These are phyloP conservation scores for Ceratobasidium sp. DNA, from an alignment of 1,284 basidiomycete genomes.

Conservation along the genomic window DNA sequence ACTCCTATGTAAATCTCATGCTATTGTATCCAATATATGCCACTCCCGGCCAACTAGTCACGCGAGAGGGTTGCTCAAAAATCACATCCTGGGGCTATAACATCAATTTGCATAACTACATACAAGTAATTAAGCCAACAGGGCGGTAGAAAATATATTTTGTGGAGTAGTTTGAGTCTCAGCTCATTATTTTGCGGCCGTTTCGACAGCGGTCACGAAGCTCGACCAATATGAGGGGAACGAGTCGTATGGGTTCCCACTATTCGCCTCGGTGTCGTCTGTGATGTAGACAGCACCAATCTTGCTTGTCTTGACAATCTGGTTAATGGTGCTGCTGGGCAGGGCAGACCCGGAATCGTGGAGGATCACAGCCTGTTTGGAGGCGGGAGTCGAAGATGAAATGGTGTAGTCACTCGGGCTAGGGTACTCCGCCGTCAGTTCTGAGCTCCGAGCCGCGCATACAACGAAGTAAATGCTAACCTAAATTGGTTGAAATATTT, in stretches of 20 bases:
- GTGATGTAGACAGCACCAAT: constrained; percentile 62
- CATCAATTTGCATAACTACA: neutral
- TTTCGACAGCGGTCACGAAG: constrained; percentile 29
- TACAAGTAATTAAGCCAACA: neutral
- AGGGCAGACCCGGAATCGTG: constrained; percentile 54
- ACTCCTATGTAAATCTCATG: no score
- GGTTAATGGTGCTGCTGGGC: constrained; percentile 58
- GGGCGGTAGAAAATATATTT: neutral
- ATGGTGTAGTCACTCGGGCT: constrained; percentile 48
- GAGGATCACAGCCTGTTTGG: constrained; percentile 54
- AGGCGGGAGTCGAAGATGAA: constrained; percentile 50
- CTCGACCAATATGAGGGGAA: constrained; percentile 37
- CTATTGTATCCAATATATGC: no score
- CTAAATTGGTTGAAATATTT: constrained; percentile 52
- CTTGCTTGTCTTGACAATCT: constrained; percentile 55
- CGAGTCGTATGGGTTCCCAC: constrained; percentile 28
- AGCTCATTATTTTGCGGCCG: constrained; percentile 20
- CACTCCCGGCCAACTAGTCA: constrained; percentile 27
- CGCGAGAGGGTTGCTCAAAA: no score
- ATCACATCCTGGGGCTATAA: no score
- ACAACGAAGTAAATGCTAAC: constrained; percentile 39
- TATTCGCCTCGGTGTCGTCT: constrained; percentile 47
- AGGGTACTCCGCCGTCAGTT: neutral
- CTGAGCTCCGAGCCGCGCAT: neutral
- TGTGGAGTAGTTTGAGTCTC: neutral